Conservation (phyloP, 345 rosid species). For the Erysimum cheiranthoides region DNA sequence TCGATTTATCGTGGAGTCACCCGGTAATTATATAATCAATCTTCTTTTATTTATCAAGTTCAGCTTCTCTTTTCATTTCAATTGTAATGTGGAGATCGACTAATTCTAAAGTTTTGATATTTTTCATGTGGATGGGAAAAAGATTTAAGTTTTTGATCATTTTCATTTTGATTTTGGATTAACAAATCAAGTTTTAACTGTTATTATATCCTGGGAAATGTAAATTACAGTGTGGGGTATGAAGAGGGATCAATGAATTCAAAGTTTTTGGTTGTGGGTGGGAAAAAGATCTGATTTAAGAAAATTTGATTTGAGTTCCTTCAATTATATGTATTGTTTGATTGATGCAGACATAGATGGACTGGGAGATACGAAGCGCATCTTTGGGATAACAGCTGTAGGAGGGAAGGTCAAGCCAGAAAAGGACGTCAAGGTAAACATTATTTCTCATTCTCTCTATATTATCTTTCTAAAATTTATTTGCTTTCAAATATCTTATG, state of each 20-base stretch:
- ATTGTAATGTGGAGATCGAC: neutral
- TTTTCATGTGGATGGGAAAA: neutral
- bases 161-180: neutral
- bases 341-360: slow-evolving; percentile 79
- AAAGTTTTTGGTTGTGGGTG: slow-evolving; percentile 10
- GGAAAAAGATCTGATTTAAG: slow-evolving; percentile 12
- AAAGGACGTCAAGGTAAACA: slow-evolving; percentile 95
- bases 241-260: neutral
- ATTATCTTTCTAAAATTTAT: too few species aligned
- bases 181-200: neutral
- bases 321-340: neutral
- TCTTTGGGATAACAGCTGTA: slow-evolving; percentile 99
- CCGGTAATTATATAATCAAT: slow-evolving; percentile 47
- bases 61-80: neutral
- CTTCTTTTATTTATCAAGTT: neutral
- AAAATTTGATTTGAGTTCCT: neutral
- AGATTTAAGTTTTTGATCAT: neutral
- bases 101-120: slow-evolving; percentile 18
- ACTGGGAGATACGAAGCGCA: slow-evolving; percentile 98
- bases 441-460: neutral
- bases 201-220: neutral
- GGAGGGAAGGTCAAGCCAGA: slow-evolving; percentile 96
- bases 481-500: neutral
- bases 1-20: slow-evolving; percentile 99
- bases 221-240: neutral